Percentiles rank a stretch among this genome's conserved stretches.
These are phyloP conservation scores for Sclerotinia subarctica DNA, from an alignment of 2,329 filamentous ascomycete species.

Conservation along the genomic window DNA sequence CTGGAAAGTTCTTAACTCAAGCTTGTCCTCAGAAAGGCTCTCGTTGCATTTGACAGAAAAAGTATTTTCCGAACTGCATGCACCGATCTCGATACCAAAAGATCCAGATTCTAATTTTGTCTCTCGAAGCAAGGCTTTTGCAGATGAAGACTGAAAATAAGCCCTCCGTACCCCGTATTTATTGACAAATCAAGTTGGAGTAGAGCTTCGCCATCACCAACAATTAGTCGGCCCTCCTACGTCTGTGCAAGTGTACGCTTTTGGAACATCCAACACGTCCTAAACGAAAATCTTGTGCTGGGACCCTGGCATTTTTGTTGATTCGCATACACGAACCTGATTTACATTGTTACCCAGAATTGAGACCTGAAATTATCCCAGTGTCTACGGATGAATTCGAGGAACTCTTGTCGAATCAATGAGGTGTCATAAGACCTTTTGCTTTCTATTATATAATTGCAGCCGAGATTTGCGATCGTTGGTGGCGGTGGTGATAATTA, in stretches of 20 bases:
- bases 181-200: neutral
- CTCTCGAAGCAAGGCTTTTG: neutral
- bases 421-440: slow-evolving; percentile 5
- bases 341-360: neutral
- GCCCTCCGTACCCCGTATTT: neutral
- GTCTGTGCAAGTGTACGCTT: slow-evolving; percentile 9
- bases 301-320: neutral
- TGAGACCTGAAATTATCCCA: neutral
- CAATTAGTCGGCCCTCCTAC: slow-evolving; percentile 13
- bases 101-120: neutral
- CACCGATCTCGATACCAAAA: neutral
- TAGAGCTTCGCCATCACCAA: neutral
- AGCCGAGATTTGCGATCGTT: neutral
- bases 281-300: neutral
- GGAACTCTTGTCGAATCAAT: neutral
- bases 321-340: slow-evolving; percentile 3
- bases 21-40: neutral
- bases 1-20: neutral
- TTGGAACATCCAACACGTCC: neutral
- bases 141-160: neutral
- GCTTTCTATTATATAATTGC: slow-evolving; percentile 11
- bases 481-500: neutral
- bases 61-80: slow-evolving; percentile 3
- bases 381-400: neutral
- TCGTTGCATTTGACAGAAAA: neutral